phyloP scores from a whole-genome alignment of 2,329 filamentous ascomycete genomes.

The Thielaviopsis ethacetica region DNA sequence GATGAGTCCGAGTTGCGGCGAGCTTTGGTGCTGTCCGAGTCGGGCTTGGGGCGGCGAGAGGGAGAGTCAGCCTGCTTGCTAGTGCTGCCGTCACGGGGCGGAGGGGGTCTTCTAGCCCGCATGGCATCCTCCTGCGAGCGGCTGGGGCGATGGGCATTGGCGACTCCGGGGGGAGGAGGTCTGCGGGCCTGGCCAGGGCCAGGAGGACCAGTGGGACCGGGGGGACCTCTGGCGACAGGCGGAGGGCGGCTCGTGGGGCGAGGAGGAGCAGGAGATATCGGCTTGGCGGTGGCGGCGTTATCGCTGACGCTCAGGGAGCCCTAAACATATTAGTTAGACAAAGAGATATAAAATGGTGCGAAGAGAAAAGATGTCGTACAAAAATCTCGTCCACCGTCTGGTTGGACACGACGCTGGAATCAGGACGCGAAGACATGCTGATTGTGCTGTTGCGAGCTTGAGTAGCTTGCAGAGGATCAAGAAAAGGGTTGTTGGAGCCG shows the following conservation, averaged over 20 bases:
- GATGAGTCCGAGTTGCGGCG: constrained; percentile 72
- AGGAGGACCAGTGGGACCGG: background rate
- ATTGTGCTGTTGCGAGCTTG: constrained; percentile 1
- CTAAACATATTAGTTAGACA: constrained; percentile 3
- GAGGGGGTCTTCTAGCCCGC: constrained; percentile 27
- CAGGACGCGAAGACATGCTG: constrained; percentile 31
- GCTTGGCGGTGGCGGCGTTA: constrained; percentile 44
- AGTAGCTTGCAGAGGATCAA: constrained; percentile 30
- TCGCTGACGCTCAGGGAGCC: constrained; percentile 37
- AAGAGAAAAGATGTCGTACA: constrained; percentile 36
- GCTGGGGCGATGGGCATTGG: constrained; percentile 51
- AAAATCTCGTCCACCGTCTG: constrained; percentile 53
- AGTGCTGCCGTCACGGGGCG: constrained; percentile 42
- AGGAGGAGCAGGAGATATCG: constrained; percentile 19
- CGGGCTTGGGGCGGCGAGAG: constrained; percentile 28
- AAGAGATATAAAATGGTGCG: background rate
- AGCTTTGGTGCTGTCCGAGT: constrained; percentile 29
- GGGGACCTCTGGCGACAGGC: background rate
- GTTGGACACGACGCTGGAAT: constrained; percentile 25
- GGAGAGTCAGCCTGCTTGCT: constrained; percentile 51
- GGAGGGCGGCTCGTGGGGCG: constrained; percentile 12
- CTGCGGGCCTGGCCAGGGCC: constrained; percentile 18
- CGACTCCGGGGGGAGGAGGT: constrained; percentile 40
- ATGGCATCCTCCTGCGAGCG: constrained; percentile 23
- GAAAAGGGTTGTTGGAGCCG: constrained; percentile 59